Evolutionary conservation across 306 rosid genomes (phyloP), one percentile per base, ranked within the genome.

Genomic region (Vicia villosa): DNA sequence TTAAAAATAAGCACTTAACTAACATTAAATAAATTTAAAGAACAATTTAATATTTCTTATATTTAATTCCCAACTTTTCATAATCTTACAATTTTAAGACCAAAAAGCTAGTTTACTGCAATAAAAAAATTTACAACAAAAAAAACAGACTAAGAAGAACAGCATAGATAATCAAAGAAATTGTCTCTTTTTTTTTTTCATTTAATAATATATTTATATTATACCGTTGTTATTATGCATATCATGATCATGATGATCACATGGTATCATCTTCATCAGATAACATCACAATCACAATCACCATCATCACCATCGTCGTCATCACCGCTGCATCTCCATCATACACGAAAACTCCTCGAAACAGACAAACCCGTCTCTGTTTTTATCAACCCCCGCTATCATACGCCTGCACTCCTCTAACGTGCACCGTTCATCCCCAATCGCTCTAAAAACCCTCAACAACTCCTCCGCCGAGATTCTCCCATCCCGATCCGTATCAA

Each of bases 321-420:
- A 66, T 63, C 78, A 64, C 5, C 84, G 83, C 57, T 86, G 95
- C 60, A 78, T 70, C 58, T 87, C 97, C 98, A 93, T 93, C 98
- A 93, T 93, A 37, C 77, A 86, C 2, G 86, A 65, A 16, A 93
- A 93, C 70, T 93, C 98, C 65, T 86, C 84, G 75, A 88, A 93
- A 83, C 98, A 93, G 16, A 93, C 98, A 67, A 88, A 86, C 30
- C 98, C 97, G 5, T 93, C 96, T 3, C 96, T 88, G 60, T 82
- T 87, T 50, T 63, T 84, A 66, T 84, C 96, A 1, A 90, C 98
- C 0, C 88, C 79, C 0, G 79, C 96, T 81, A 93, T 88, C 98
- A 93, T 93, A 75, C 96, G 87, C 88, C 80, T 75, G 82, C 98
- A 93, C 40, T 93, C 98, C 45, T 90, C 92, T 74, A 93, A 69